A percentile compares a stretch with the other conserved stretches of the same genome.
These are phyloP conservation scores for Beauveria pseudobassiana DNA, from an alignment of 2,329 filamentous ascomycete genomes.

Conservation along the genomic window DNA sequence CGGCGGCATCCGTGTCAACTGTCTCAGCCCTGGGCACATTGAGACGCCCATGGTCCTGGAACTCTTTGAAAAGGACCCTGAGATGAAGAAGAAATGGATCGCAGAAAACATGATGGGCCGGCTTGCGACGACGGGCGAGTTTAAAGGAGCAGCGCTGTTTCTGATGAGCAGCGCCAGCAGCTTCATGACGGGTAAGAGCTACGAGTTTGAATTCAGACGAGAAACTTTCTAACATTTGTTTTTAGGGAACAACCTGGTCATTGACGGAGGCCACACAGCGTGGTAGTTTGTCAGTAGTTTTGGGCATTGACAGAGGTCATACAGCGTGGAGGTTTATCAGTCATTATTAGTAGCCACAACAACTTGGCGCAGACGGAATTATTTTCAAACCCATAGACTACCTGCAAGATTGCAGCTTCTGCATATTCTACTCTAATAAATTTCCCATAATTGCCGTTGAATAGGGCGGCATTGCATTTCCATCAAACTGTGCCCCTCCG, in stretches of 20 bases:
- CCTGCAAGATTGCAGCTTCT: too few relatives aligned
- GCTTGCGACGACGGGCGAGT: slow-evolving; percentile 49
- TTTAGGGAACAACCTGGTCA: background rate
- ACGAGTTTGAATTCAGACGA: background rate
- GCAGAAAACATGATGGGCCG: slow-evolving; percentile 66
- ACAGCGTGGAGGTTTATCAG: too few relatives aligned
- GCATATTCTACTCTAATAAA: too few relatives aligned
- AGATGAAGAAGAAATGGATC: slow-evolving; percentile 53
- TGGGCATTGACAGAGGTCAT: too few relatives aligned
- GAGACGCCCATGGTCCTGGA: slow-evolving; percentile 65
- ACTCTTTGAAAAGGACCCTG: slow-evolving; percentile 61
- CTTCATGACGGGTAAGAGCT: slow-evolving; percentile 52
- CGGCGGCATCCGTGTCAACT: slow-evolving; percentile 60
- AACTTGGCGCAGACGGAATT: too few relatives aligned
- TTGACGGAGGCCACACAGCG: too few relatives aligned
- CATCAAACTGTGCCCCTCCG: background rate
- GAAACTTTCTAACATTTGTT: too few relatives aligned
- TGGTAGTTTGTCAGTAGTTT: too few relatives aligned
- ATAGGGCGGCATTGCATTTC: background rate
- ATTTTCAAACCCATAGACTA: too few relatives aligned
- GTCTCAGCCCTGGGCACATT: slow-evolving; percentile 61
- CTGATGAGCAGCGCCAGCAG: slow-evolving; percentile 54
- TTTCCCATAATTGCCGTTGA: too few relatives aligned
- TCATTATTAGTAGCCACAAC: too few relatives aligned
- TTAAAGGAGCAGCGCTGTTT: slow-evolving; percentile 54